Percentiles rank a stretch among this genome's conserved stretches.
Evolutionary conservation across 148 eudicot genomes (phyloP).

Genomic region (Oxyria digyna): DNA sequence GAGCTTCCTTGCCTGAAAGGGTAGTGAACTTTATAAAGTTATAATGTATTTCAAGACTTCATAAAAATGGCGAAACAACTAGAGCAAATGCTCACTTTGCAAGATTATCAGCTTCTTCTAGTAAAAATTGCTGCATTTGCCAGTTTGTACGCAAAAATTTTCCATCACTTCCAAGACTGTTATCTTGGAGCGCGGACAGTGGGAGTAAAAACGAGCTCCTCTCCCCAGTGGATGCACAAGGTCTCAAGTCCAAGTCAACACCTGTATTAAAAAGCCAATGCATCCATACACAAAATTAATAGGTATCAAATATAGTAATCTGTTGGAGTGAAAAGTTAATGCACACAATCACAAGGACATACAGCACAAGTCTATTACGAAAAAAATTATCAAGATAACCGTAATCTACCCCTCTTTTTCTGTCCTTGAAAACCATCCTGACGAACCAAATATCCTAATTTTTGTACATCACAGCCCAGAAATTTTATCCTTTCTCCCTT

Average conservation of each 20-base stretch:
- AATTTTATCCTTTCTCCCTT: not conserved
- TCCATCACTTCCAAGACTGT: slow-evolving; percentile 26
- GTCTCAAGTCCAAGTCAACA: slow-evolving; percentile 21
- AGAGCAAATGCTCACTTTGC: slow-evolving; percentile 47
- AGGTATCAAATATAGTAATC: not conserved
- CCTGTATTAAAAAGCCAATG: slow-evolving; percentile 31
- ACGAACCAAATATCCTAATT: too few species aligned
- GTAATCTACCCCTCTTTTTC: too few species aligned
- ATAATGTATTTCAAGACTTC: not conserved
- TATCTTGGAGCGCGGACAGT: slow-evolving; percentile 19
- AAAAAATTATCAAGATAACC: not conserved
- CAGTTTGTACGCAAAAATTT: slow-evolving; percentile 63
- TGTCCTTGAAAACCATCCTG: too few species aligned
- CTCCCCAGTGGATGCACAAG: slow-evolving; percentile 20
- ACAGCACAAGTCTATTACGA: not conserved
- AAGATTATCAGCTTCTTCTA: slow-evolving; percentile 67
- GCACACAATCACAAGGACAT: not conserved
- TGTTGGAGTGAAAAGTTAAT: not conserved
- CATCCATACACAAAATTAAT: slow-evolving; percentile 5
- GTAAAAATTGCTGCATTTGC: slow-evolving; percentile 87
- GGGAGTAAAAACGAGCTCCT: slow-evolving; percentile 20
- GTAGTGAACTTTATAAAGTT: slow-evolving; percentile 4
- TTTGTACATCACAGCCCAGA: not conserved
- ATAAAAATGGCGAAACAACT: not conserved
- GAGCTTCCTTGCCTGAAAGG: slow-evolving; percentile 68